Base-by-base conservation (phyloP, 2,329 filamentous ascomycete species). In the Colletotrichum lupini region DNA sequence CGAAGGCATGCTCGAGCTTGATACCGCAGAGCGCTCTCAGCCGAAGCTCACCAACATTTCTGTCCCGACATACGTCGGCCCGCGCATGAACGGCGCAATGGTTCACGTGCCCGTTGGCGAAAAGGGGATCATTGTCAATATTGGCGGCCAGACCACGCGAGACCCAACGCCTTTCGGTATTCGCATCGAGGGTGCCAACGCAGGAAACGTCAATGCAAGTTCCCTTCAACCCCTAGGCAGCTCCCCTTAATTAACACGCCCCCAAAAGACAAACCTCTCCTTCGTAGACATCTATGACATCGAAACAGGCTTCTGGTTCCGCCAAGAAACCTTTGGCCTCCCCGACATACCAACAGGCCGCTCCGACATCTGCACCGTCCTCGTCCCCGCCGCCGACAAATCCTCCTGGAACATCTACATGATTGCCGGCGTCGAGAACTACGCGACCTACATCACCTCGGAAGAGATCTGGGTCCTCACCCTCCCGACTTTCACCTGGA, bases 231-330 rank as follows among this genome's bases (percentile, higher is more conserved):
- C 24, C 1, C 28, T 3, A 11, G 1, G 3, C 4, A 1, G 22
- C 7, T 26, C 5, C 1, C 2, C n/a, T 12, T 56, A 24, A 68
- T 30, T 37, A 46, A 1, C 19, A 7, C 2, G 1, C 1, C 11
- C 11, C 35, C 3, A n/a, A n/a, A 19, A 76, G 75, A 76, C 74
- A 26, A 65, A 67, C n/a, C 57, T 75, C 22, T 55, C 64, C 9
- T 77, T 76, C 62, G 74, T 74, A 19, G 76, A 76, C 60, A 74
- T 76, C 6, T 77, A 76, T 67, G 76, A 77, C 56, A 73, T 76
- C 42, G 64, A 75, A n/a, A 75, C 61, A 19, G 74, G 74, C 55
- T 73, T 72, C 55, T 77, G 75, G 76, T 77, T 77, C 70, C 76
- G 72, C 8, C 75, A 77, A 61, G 62, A 75, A 58, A 77, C 75